Conservation (phyloP, 2,329 filamentous ascomycete species). For the Trichoderma semiorbis region DNA sequence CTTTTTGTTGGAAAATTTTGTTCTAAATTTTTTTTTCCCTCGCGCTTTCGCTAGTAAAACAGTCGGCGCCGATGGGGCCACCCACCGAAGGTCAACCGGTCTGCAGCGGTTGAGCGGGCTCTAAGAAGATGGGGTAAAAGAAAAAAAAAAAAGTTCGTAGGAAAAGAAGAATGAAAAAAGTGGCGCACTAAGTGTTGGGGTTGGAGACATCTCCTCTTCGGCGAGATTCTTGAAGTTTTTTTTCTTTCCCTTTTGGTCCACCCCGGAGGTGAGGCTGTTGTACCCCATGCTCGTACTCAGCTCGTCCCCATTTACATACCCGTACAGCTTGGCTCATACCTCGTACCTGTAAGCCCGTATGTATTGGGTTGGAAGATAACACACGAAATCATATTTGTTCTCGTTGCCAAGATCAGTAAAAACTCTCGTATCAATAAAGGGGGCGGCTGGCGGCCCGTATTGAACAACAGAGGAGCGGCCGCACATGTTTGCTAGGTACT, state of each 20-base stretch:
- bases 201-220: not conserved
- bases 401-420: not conserved
- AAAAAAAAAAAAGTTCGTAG: not conserved
- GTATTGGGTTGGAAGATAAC: not conserved
- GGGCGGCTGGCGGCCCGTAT: not conserved
- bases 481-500: not conserved
- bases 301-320: not conserved
- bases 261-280: constrained; percentile 2
- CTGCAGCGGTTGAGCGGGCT: not conserved
- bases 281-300: not conserved
- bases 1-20: constrained; percentile 3
- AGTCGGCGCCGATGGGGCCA: not conserved
- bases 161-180: not conserved
- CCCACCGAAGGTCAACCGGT: not conserved
- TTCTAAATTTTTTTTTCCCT: not conserved
- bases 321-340: not conserved
- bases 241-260: not conserved
- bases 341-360: not conserved
- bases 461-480: not conserved
- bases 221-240: not conserved
- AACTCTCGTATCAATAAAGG: not conserved
- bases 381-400: constrained; percentile 1
- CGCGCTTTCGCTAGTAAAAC: constrained; percentile 11
- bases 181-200: constrained; percentile 1
- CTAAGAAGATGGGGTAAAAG: not conserved